These are phyloP conservation scores for Pouteria campechiana DNA, from an alignment of 179 eudicot genomes.

Conservation along the genomic window DNA sequence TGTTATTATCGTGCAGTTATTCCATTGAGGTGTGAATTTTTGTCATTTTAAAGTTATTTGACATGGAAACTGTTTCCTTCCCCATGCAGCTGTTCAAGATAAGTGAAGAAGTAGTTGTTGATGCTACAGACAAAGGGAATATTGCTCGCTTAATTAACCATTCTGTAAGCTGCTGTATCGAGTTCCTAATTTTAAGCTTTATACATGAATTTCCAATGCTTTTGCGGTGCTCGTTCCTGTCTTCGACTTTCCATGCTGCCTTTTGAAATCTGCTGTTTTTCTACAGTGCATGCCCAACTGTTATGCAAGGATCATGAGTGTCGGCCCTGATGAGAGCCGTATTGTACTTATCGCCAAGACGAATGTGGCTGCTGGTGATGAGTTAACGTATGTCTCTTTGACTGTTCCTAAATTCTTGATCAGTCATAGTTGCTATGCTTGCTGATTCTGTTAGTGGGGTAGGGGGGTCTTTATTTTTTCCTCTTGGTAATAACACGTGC, in stretches of 20 bases:
- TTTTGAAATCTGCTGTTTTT: neutral
- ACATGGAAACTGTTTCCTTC: neutral
- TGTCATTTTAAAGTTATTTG: too few relatives aligned
- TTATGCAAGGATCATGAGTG: constrained; percentile 98
- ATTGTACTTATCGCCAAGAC: constrained; percentile 94
- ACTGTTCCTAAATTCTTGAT: constrained; percentile 3
- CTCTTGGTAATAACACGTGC: too few relatives aligned
- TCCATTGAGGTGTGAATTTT: too few relatives aligned
- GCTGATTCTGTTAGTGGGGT: too few relatives aligned
- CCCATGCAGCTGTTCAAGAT: constrained; percentile 89
- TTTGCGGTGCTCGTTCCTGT: too few relatives aligned
- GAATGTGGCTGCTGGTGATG: constrained; percentile 74
- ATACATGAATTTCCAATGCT: neutral
- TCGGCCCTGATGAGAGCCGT: constrained; percentile 90
- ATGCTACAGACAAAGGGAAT: constrained; percentile 91
- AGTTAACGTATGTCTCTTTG: constrained; percentile 58
- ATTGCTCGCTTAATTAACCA: constrained; percentile 94
- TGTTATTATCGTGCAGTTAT: too few relatives aligned
- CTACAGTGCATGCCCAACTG: constrained; percentile 95
- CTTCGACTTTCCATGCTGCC: too few relatives aligned
- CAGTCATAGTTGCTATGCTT: too few relatives aligned
- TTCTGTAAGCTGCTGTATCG: constrained; percentile 40
- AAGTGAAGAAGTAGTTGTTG: constrained; percentile 94
- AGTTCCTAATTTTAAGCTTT: neutral
- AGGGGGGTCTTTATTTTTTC: too few relatives aligned